Evolutionary conservation across 306 rosid genomes (phyloP).

Genomic region (Cucumis hystrix): DNA sequence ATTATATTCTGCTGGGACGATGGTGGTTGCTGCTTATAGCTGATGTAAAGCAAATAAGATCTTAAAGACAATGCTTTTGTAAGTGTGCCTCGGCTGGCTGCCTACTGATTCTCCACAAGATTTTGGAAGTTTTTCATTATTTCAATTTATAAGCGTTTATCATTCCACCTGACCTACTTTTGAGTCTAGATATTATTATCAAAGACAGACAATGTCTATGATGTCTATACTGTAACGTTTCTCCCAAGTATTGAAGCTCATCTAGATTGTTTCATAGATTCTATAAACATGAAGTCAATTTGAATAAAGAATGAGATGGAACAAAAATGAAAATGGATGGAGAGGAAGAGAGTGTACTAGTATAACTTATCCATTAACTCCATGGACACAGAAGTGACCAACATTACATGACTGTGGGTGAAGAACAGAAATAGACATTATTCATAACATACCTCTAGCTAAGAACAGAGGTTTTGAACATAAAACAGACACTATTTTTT

Average conservation of each 20-base stretch:
- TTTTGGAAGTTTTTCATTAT: no score
- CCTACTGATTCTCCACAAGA: no score
- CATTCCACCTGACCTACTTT: no score
- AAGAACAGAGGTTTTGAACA: constrained; percentile 19
- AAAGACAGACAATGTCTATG: no score
- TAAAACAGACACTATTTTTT: neutral
- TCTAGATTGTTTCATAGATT: neutral
- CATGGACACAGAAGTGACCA: constrained; percentile 11
- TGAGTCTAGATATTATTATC: no score
- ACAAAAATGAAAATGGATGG: neutral
- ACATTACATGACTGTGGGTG: constrained; percentile 6
- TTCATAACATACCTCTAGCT: neutral
- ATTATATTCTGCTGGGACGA: no score
- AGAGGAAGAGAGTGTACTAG: neutral
- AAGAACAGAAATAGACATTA: neutral
- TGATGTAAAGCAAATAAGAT: no score
- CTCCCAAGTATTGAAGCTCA: neutral
- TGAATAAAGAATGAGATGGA: neutral
- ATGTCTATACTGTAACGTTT: no score
- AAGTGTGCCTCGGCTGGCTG: no score
- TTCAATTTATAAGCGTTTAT: no score
- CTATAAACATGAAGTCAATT: neutral
- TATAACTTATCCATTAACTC: neutral
- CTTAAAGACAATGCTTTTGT: no score
- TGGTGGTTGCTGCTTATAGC: no score